Evolutionary conservation across 306 rosid genomes (phyloP), one percentile per base, ranked within the genome.

Genomic region (Prunus armeniaca): DNA sequence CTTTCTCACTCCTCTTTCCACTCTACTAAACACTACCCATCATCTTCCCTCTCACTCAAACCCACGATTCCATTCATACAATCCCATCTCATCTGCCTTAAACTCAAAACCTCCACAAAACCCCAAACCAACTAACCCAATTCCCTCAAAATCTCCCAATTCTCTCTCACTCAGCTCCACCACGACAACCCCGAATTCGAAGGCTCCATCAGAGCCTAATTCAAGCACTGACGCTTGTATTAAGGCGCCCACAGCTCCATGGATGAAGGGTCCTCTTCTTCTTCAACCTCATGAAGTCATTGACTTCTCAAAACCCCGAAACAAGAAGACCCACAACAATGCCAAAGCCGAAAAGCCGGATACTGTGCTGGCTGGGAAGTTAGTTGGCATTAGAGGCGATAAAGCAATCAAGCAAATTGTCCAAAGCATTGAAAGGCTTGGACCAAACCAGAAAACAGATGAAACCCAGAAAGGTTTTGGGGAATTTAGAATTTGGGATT

Each of bases 211-310:
- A 22, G 75, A 79, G 22, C 49, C 80, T 28, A 8, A 67, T 45
- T 83, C 87, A 28, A 60, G 30, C 74, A 78, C 92, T 25, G 71
- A 74, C 74, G 74, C 66, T 50, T 41, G 78, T 72, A 22, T 90
- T 67, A 91, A 88, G 69, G 71, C 68, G 65, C 97, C 92, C 50
- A 78, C 96, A 6, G 82, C 98, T 73, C 98, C 98, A 76, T 91
- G 97, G 98, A 85, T 88, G 89, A 84, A 71, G 78, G 87, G 76
- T 75, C 93, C 93, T 62, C 90, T 89, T 67, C 81, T 88, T 81
- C 82, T 87, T 57, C 89, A 72, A 76, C 87, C 91, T 71, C 77
- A 78, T 30, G 83, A 93, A 20, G 77, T 84, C 74, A 38, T 80
- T 22, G 85, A 89, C 74, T 78, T 80, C 64, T 83, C 89, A 5